Conservation (phyloP, 202 grass and related monocot genomes). For the Schoenoplectus tabernaemontani region DNA sequence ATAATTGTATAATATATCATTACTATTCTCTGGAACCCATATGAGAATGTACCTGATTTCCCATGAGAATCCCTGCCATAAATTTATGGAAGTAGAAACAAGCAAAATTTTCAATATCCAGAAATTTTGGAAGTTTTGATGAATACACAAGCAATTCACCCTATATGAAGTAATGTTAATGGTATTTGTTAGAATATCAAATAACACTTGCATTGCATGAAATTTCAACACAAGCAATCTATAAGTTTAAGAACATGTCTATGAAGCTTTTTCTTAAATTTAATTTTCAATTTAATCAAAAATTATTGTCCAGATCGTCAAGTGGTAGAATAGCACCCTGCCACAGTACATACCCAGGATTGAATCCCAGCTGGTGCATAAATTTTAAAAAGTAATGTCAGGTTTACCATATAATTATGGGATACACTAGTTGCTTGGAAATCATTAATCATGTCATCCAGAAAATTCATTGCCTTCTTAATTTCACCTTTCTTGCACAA, state of each 20-base stretch:
- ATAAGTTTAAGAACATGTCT: background rate
- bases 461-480: no score
- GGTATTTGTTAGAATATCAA: background rate
- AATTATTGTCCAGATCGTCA: no score
- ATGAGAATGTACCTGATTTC: background rate
- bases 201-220: background rate
- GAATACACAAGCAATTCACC: background rate
- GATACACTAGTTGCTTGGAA: no score
- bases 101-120: background rate
- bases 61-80: background rate
- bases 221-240: background rate
- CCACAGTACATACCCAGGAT: conserved; percentile 92
- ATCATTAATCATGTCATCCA: background rate
- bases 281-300: no score
- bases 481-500: no score
- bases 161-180: background rate
- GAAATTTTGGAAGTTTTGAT: background rate
- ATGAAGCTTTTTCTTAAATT: background rate
- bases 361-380: conserved; percentile 71
- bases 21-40: background rate
- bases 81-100: background rate
- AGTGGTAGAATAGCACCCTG: conserved; percentile 99
- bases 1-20: background rate
- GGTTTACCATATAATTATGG: no score
- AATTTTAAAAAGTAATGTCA: background rate